These are phyloP conservation scores for Paraphaeosphaeria minitans DNA, from an alignment of 2,329 filamentous ascomycete genomes.

Conservation along the genomic window DNA sequence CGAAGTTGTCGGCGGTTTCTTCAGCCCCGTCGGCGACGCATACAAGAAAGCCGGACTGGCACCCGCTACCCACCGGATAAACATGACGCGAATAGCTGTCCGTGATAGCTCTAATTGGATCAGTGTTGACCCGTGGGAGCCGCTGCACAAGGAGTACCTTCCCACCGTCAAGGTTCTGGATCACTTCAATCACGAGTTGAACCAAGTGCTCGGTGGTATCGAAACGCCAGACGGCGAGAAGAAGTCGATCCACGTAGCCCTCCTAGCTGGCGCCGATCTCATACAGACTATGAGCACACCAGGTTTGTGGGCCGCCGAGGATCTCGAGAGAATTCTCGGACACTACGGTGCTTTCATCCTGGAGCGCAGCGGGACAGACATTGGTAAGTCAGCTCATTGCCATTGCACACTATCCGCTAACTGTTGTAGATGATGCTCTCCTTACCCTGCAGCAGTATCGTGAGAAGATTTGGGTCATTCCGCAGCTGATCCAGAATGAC, in stretches of 20 bases:
- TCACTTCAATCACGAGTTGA: slow-evolving; percentile 90
- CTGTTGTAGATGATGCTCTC: slow-evolving; percentile 71
- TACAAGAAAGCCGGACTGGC: slow-evolving; percentile 84
- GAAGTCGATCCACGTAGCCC: slow-evolving; percentile 73
- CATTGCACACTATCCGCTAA: background rate
- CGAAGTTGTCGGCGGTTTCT: slow-evolving; percentile 84
- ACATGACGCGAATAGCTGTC: slow-evolving; percentile 86
- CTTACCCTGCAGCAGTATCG: slow-evolving; percentile 81
- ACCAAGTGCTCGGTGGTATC: slow-evolving; percentile 75
- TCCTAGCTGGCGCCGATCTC: slow-evolving; percentile 72
- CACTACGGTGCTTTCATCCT: slow-evolving; percentile 84
- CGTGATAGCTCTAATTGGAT: slow-evolving; percentile 62
- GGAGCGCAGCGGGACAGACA: slow-evolving; percentile 86
- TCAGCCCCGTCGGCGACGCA: slow-evolving; percentile 75
- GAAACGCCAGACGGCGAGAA: slow-evolving; percentile 69
- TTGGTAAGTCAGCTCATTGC: slow-evolving; percentile 47
- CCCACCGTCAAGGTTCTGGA: slow-evolving; percentile 89
- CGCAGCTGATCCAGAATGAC: slow-evolving; percentile 85
- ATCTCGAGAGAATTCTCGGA: slow-evolving; percentile 86
- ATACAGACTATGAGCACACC: slow-evolving; percentile 60
- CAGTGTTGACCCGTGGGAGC: slow-evolving; percentile 63
- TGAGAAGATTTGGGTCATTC: slow-evolving; percentile 85
- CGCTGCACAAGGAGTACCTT: slow-evolving; percentile 81
- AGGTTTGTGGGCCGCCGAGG: slow-evolving; percentile 77
- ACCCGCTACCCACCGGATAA: slow-evolving; percentile 72